These are phyloP conservation scores for Thraustotheca clavata DNA, from an alignment of 352 stramenopile species.

Conservation along the genomic window DNA sequence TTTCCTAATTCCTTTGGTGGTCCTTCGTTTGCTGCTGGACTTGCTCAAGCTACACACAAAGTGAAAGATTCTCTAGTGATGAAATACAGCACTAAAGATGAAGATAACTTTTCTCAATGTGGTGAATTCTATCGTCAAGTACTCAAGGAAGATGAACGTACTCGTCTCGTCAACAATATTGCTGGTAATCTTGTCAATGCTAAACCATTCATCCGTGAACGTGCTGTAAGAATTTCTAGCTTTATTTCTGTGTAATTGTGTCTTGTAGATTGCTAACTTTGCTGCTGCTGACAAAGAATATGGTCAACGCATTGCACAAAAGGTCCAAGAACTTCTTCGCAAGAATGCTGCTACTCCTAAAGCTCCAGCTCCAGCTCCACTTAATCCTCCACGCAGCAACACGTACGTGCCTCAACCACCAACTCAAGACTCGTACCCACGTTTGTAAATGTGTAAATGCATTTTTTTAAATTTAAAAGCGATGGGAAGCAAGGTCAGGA, in stretches of 20 bases:
- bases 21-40: slow-evolving; percentile 20
- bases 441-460: slow-evolving; percentile 30
- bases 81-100: slow-evolving; percentile 65
- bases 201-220: slow-evolving; percentile 64
- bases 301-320: slow-evolving; percentile 64
- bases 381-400: slow-evolving; percentile 54
- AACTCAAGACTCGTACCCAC: slow-evolving; percentile 38
- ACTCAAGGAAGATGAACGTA: slow-evolving; percentile 49
- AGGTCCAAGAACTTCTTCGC: slow-evolving; percentile 38
- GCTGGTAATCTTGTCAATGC: slow-evolving; percentile 72
- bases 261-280: slow-evolving; percentile 73
- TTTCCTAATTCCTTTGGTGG: slow-evolving; percentile 77
- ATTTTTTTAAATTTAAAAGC: slow-evolving; percentile 39
- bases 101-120: slow-evolving; percentile 86
- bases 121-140: slow-evolving; percentile 79
- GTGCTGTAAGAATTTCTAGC: slow-evolving; percentile 26
- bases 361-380: slow-evolving; percentile 26
- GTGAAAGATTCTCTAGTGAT: slow-evolving; percentile 39
- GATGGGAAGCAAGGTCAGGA: slow-evolving; percentile 55
- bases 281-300: slow-evolving; percentile 78
- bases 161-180: slow-evolving; percentile 84
- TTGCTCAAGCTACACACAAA: slow-evolving; percentile 26
- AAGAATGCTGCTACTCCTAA: slow-evolving; percentile 9
- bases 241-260: neutral
- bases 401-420: slow-evolving; percentile 40